These are phyloP conservation scores for Pythium insidiosum DNA, from an alignment of 352 stramenopile genomes.

Conservation along the genomic window DNA sequence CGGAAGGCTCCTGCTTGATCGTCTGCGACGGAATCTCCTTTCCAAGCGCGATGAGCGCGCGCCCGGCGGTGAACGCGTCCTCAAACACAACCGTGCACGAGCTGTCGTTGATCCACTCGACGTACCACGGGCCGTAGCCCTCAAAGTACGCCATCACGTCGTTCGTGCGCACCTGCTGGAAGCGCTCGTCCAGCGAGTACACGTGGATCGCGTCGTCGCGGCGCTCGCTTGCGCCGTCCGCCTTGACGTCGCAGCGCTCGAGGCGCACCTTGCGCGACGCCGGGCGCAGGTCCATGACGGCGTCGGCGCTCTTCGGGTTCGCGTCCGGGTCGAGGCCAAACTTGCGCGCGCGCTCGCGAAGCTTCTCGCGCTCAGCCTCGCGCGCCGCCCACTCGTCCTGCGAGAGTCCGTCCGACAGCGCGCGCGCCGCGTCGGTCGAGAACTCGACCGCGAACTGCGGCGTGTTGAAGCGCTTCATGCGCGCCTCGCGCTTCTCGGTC, in stretches of 20 bases:
- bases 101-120: constrained; percentile 86
- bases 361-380: constrained; percentile 49
- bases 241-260: constrained; percentile 54
- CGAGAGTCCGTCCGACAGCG: constrained; percentile 51
- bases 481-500: constrained; percentile 51
- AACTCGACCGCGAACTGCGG: constrained; percentile 64
- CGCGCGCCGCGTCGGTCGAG: constrained; percentile 48
- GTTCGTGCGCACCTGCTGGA: constrained; percentile 73
- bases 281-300: constrained; percentile 19
- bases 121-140: constrained; percentile 75
- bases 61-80: constrained; percentile 55
- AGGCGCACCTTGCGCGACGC: constrained; percentile 43
- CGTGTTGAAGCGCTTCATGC: constrained; percentile 78
- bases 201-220: constrained; percentile 72
- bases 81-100: constrained; percentile 80
- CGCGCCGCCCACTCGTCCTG: constrained; percentile 64
- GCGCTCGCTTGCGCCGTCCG: constrained; percentile 24
- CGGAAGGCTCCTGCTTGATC: constrained; percentile 7
- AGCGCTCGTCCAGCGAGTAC: constrained; percentile 75
- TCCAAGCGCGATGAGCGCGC: constrained; percentile 50
- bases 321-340: constrained; percentile 50
- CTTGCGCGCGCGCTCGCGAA: constrained; percentile 60
- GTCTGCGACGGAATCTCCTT: constrained; percentile 40
- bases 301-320: constrained; percentile 17
- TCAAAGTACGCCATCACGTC: constrained; percentile 75